A percentile compares a stretch with the other conserved stretches of the same genome.
These are phyloP conservation scores for Syzygium malaccense DNA, from an alignment of 441 rosid genomes.

Conservation along the genomic window DNA sequence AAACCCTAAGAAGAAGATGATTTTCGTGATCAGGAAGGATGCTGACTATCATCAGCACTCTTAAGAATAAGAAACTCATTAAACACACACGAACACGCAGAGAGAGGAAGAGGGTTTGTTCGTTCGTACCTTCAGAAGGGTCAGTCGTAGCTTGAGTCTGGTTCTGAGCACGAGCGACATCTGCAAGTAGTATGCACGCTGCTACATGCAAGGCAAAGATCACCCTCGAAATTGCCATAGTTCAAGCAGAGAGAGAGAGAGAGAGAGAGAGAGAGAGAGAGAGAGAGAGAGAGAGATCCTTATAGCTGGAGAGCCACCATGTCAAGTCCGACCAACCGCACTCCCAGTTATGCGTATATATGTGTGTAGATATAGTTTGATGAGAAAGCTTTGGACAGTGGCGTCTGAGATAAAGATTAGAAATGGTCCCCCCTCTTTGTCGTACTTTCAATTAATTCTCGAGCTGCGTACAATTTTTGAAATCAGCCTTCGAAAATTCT, in stretches of 20 bases:
- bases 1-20: not conserved
- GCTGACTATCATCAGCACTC: not conserved
- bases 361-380: not conserved
- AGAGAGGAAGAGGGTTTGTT: not conserved
- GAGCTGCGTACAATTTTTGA: not conserved
- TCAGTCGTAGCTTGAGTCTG: constrained; percentile 16
- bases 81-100: not conserved
- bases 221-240: not conserved
- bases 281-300: not conserved
- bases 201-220: not conserved
- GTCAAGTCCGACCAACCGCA: not conserved
- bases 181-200: not conserved
- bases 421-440: not conserved
- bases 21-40: not conserved
- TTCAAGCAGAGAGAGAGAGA: not conserved
- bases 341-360: not conserved
- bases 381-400: not conserved
- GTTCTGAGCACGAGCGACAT: constrained; percentile 16
- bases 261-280: not conserved
- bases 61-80: not conserved
- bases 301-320: not conserved
- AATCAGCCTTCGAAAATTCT: not conserved
- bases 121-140: constrained; percentile 24
- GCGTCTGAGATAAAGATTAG: not conserved
- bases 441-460: not conserved